Evolutionary conservation across 768 basidiomycete species (phyloP), one percentile per base, ranked within the genome.

Genomic region (Pisolithus albus): DNA sequence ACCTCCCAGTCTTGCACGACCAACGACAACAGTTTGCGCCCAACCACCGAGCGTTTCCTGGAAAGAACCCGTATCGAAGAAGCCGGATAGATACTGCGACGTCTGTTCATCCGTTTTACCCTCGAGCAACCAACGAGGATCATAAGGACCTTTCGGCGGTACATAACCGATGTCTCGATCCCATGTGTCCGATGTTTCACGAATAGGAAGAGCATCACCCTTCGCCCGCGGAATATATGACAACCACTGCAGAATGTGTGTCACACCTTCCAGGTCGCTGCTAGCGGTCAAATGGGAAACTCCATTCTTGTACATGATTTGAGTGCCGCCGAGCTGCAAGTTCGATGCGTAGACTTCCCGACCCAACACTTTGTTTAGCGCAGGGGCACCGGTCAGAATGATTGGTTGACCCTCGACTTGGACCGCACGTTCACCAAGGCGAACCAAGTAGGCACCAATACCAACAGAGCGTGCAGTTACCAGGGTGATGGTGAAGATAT

Each of bases 261-360:
- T 84, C 15, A 94, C 92, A 52, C 96, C 96, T 68, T 98, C 91
- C 32, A 99, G 74, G 66, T 99, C 96, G 65, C 92, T 97, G 61
- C 82, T 82, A 32, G 96, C 94, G 4, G 92, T 94, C 52, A 98
- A 74, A 67, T 99, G 96, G 5, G 95, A 96, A 50, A 98, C 90
- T 71, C 96, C 96, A 64, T 99, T 99, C 82, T 97, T 97, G 82
- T 92, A 89, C 96, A 99, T 98, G 76, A 99, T 98, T 64, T 99
- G 96, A n/a, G 96, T 98, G 50, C 96, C 96, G 56, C 96, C 96
- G 53, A 99, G 88, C 69, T 98, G 96, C 59, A 99, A 70, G 69
- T 98, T 98, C 50, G 93, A 96, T 8, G 96, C 97, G 68, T 99
- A 98, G 43, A 99, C 96, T 69, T 98, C 96, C 46, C 96, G 88